Percentiles rank a stretch among this genome's conserved stretches.
These are phyloP conservation scores for Ganoderma lingzhi DNA, from an alignment of 1,284 basidiomycete genomes.

Conservation along the genomic window DNA sequence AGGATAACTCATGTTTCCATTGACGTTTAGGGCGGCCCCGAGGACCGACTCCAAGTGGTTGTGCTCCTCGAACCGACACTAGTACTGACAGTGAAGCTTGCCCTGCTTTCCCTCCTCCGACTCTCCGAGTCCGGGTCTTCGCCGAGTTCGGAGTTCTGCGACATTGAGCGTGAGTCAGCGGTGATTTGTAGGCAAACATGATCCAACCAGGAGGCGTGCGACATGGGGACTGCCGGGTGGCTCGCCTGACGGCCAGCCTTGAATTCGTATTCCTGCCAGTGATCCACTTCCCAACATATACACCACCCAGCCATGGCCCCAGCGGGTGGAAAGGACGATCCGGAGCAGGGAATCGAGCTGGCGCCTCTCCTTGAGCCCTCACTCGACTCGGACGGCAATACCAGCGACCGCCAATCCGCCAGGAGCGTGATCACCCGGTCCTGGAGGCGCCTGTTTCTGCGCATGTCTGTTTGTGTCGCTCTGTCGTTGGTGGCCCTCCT, in stretches of 20 bases:
- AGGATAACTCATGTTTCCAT: background rate
- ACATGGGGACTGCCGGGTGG: background rate
- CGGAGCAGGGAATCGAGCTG: slow-evolving; percentile 1
- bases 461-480: background rate
- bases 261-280: background rate
- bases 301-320: slow-evolving; percentile 39
- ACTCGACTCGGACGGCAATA: background rate
- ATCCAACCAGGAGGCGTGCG: background rate
- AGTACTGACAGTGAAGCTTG: too few relatives aligned
- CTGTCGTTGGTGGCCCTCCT: slow-evolving; percentile 5
- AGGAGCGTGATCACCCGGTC: background rate
- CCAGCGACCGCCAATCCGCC: background rate
- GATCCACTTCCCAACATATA: background rate
- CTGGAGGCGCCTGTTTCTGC: background rate
- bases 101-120: too few relatives aligned
- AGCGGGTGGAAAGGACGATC: slow-evolving; percentile 43
- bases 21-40: background rate
- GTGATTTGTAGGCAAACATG: background rate
- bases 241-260: background rate
- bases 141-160: background rate
- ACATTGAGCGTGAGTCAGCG: background rate
- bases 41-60: background rate
- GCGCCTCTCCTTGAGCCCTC: background rate
- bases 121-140: too few relatives aligned
- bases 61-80: background rate